Base-by-base conservation (phyloP, 305 asterid species). In the Fraxinus ornus region DNA sequence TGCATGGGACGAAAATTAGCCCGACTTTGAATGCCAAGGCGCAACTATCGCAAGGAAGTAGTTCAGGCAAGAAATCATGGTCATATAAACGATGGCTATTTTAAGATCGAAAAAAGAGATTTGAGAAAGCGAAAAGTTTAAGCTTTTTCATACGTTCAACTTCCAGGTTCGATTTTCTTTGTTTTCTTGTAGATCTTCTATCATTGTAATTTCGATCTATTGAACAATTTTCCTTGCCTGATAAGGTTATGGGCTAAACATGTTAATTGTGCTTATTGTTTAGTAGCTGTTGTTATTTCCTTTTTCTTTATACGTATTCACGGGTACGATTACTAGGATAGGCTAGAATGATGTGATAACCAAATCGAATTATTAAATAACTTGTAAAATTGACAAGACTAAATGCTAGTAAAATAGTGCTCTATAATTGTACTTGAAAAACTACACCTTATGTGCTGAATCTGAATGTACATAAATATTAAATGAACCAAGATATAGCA, bases 1-100 rank as follows among this genome's bases (percentile, higher is more conserved):
- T 82, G 77, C 84, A 26, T 95, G 98, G 98, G 98, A 96, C 13
- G 89, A 90, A 86, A 86, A 64, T 96, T 85, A 92, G 87, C 22
- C 89, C 87, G 75, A 89, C 91, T 70, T 86, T 95, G 83, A 91
- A 84, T 64, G 83, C 88, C 64, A 88, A 86, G 88, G 84, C 84
- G 39, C 87, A 87, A 75, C 84, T 85, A 74, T 79, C 89, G 3
- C 87, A 83, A 84, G 88, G 81, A 52, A 86, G 83, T 80, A 83
- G 81, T 76, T 83, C 89, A 21, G 90, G 89, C 22, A 81, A 84
- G 83, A 87, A 87, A 82, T 57, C 92, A 0, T 90, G 93, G 97
- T 91, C 95, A 12, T 84, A 89, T 83, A 89, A 88, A 93, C 94
- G 47, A 90, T 94, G 92, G 92, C 97, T 79, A 22, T 71, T 71